phyloP scores from a whole-genome alignment of 768 basidiomycete genomes.

The Lactarius vividus region DNA sequence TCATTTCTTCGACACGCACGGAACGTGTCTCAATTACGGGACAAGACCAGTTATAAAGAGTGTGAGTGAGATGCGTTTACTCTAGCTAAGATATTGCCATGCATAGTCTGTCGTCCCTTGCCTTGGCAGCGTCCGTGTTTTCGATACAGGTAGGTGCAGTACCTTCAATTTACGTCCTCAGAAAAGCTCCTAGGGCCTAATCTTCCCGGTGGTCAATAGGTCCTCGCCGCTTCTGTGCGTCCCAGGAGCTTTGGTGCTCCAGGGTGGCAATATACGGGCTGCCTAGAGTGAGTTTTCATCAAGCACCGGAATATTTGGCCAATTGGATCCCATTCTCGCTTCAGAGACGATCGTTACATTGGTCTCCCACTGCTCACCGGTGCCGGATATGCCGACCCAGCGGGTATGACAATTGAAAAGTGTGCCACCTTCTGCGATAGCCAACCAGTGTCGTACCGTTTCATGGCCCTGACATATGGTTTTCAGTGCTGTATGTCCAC shows the following conservation, averaged over 20 bases:
- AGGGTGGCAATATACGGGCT: background rate
- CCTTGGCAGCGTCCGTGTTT: background rate
- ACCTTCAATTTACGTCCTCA: background rate
- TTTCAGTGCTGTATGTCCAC: slow-evolving; percentile 51
- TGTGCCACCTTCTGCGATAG: slow-evolving; percentile 45
- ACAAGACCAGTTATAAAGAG: background rate
- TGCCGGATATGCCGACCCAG: slow-evolving; percentile 43
- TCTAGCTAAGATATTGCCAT: background rate
- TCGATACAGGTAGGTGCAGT: background rate
- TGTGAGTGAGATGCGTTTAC: background rate
- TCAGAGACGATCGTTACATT: background rate
- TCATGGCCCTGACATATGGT: slow-evolving; percentile 66
- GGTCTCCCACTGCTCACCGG: slow-evolving; percentile 44
- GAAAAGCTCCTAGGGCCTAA: background rate
- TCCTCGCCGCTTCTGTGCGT: background rate
- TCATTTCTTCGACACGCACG: background rate
- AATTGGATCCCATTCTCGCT: background rate
- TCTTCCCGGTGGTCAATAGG: background rate
- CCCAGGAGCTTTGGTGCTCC: background rate
- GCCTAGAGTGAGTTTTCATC: background rate
- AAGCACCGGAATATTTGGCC: background rate
- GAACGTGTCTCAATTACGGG: background rate
- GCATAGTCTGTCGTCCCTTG: background rate
- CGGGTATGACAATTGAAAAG: slow-evolving; percentile 57
- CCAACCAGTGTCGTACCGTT: slow-evolving; percentile 44